Percentiles rank a stretch among this genome's conserved stretches.
Conservation (phyloP, 257 asterid species). For the Knoxia roxburghii region DNA sequence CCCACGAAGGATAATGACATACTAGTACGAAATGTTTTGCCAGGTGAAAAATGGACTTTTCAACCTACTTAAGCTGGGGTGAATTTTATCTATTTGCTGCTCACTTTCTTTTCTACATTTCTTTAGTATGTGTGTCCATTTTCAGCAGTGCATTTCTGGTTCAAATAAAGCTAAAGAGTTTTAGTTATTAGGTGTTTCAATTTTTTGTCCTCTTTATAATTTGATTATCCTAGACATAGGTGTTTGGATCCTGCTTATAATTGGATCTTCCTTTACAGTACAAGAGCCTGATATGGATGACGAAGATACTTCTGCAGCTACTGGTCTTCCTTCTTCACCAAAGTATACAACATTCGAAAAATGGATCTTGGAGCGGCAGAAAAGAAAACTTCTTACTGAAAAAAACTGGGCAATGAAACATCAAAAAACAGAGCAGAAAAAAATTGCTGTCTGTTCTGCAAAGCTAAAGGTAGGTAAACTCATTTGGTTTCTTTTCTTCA, state of each 20-base stretch:
- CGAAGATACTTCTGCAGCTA: slow-evolving; percentile 43
- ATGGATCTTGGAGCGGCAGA: slow-evolving; percentile 70
- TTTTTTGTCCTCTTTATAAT: not conserved
- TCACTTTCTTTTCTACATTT: not conserved
- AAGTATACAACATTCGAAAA: slow-evolving; percentile 67
- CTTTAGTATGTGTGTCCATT: slow-evolving; percentile 8
- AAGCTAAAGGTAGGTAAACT: slow-evolving; percentile 60
- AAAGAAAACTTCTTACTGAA: slow-evolving; percentile 57
- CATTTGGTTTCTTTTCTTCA: not conserved
- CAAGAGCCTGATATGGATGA: slow-evolving; percentile 60
- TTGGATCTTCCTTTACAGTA: slow-evolving; percentile 21
- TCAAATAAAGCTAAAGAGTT: not conserved
- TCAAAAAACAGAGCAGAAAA: slow-evolving; percentile 60
- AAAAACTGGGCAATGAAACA: slow-evolving; percentile 67
- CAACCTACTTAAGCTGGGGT: not conserved
- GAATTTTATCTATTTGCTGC: not conserved
- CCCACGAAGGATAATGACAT: slow-evolving; percentile 41
- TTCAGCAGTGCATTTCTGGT: not conserved
- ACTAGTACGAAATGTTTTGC: slow-evolving; percentile 33
- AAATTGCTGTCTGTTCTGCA: slow-evolving; percentile 62
- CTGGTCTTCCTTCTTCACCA: slow-evolving; percentile 63
- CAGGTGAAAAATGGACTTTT: slow-evolving; percentile 25
- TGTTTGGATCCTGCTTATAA: not conserved
- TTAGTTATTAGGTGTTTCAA: not conserved
- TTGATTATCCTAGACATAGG: slow-evolving; percentile 7